A percentile compares a stretch with the other conserved stretches of the same genome.
Evolutionary conservation across 169 alveolate species (phyloP).

Genomic region (Neospora caninum): DNA sequence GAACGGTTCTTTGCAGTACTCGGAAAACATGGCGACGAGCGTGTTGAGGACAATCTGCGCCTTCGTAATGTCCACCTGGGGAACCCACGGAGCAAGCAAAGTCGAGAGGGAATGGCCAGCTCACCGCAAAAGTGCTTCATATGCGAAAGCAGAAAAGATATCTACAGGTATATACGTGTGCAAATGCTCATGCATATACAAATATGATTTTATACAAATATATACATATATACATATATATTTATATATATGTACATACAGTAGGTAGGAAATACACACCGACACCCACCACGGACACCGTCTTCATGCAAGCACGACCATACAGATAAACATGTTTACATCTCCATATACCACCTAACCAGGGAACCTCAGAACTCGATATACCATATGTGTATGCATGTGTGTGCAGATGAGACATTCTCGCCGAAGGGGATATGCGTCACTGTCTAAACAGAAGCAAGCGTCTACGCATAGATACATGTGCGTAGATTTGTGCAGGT

Average conservation of each 20-base stretch:
- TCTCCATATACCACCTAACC: too few relatives aligned
- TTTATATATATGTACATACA: background rate
- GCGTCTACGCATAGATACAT: background rate
- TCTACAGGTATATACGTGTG: background rate
- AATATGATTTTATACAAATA: background rate
- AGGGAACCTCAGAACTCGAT: too few relatives aligned
- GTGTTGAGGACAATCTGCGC: conserved; percentile 81
- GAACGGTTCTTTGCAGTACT: conserved; percentile 73
- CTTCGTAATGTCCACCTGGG: conserved; percentile 82
- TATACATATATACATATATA: background rate
- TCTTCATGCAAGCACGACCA: too few relatives aligned
- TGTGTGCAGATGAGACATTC: too few relatives aligned
- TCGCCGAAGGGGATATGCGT: too few relatives aligned
- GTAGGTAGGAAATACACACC: too few relatives aligned
- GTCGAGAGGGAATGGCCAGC: background rate
- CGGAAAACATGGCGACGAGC: conserved; percentile 82
- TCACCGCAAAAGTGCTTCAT: background rate
- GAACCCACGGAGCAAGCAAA: background rate
- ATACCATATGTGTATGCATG: too few relatives aligned
- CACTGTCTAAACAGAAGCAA: background rate
- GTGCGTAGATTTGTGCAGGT: background rate
- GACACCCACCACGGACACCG: too few relatives aligned
- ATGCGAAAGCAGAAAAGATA: background rate
- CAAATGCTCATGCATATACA: background rate
- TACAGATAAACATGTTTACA: too few relatives aligned